A percentile compares a stretch with the other conserved stretches of the same genome.
Conservation (phyloP, 2,329 filamentous ascomycete species). For the Beauveria brongniartii region DNA sequence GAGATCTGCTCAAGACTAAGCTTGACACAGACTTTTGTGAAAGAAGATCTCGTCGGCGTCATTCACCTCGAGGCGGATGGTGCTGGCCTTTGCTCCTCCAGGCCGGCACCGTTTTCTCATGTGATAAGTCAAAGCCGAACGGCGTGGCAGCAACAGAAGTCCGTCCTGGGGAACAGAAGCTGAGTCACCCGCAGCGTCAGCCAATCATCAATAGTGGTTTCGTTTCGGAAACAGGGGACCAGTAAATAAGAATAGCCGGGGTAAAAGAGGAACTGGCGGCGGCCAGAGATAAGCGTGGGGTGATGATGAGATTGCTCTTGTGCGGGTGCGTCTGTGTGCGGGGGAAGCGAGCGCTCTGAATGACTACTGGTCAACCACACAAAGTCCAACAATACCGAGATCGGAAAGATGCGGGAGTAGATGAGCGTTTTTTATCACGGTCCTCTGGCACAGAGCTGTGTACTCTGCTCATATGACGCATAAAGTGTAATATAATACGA, state of each 20-base stretch:
- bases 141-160: background rate
- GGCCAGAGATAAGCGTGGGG: conserved; percentile 8
- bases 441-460: background rate
- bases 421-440: background rate
- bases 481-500: background rate
- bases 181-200: background rate
- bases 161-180: background rate
- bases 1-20: background rate
- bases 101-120: background rate
- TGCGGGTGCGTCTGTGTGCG: background rate
- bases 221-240: background rate
- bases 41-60: background rate
- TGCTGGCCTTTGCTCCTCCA: background rate
- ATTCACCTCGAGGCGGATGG: background rate
- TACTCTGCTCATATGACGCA: background rate
- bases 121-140: background rate
- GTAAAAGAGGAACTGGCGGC: background rate
- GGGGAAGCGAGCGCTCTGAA: background rate
- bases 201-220: background rate
- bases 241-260: conserved; percentile 11
- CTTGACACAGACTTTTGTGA: background rate
- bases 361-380: background rate
- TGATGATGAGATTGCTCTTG: background rate
- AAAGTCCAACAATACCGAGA: conserved; percentile 2
- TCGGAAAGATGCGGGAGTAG: conserved; percentile 10